Conservation (phyloP, 345 rosid genomes). For the Microcos paniculata region DNA sequence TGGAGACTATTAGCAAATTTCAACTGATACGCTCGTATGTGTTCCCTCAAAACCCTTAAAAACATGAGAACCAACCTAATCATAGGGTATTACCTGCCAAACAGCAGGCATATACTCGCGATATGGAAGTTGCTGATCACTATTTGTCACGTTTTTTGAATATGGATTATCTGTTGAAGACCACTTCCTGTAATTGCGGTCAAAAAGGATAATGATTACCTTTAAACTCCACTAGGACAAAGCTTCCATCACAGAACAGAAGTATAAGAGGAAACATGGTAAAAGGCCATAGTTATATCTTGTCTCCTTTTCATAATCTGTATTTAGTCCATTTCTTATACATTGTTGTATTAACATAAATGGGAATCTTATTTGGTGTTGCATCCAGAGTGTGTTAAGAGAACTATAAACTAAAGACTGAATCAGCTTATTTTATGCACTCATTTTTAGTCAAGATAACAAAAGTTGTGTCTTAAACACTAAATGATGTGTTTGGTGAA, state of each 20-base stretch:
- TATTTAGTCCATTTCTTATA: background rate
- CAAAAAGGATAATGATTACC: slow-evolving; percentile 10
- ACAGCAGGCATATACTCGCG: slow-evolving; percentile 86
- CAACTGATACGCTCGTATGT: background rate
- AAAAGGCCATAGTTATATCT: background rate
- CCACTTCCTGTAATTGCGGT: slow-evolving; percentile 35
- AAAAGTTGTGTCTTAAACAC: background rate
- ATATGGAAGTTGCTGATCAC: slow-evolving; percentile 31
- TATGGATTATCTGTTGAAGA: slow-evolving; percentile 22
- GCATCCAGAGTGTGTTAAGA: background rate
- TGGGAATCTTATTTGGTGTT: background rate
- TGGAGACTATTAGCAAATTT: background rate
- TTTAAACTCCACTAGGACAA: slow-evolving; percentile 18
- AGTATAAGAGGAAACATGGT: background rate
- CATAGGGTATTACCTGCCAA: slow-evolving; percentile 66
- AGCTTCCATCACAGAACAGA: background rate
- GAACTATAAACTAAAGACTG: background rate
- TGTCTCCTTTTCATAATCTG: background rate
- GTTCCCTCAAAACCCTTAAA: slow-evolving; percentile 1
- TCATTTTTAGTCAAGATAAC: background rate
- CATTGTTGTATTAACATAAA: background rate
- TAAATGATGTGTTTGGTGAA: background rate
- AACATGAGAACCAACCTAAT: slow-evolving; percentile 8
- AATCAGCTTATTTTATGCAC: background rate
- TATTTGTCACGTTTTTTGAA: slow-evolving; percentile 31